Percentiles rank a stretch among this genome's conserved stretches.
phyloP scores from a whole-genome alignment of 345 rosid genomes.

The Mercurialis annua region DNA sequence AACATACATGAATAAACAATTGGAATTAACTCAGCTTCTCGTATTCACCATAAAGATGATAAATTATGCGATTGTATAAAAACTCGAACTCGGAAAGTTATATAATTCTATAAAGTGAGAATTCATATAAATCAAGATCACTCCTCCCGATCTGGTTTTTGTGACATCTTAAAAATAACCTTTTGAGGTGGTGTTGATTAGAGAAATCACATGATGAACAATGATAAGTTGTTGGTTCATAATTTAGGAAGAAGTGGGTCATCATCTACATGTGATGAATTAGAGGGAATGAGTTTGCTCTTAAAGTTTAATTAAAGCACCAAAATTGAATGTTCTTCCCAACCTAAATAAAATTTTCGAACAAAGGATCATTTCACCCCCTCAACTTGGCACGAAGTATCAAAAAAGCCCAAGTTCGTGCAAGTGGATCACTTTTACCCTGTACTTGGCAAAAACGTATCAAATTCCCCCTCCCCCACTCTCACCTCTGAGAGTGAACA shows the following conservation, averaged over 20 bases:
- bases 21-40: too few relatives aligned
- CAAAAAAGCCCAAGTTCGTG: not conserved
- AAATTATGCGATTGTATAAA: too few relatives aligned
- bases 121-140: too few relatives aligned
- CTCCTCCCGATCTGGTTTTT: too few relatives aligned
- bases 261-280: slow-evolving; percentile 11
- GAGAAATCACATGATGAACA: not conserved
- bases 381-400: not conserved
- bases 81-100: too few relatives aligned
- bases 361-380: not conserved
- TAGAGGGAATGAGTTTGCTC: not conserved
- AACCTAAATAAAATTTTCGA: not conserved
- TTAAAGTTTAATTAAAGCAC: not conserved
- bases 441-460: too few relatives aligned
- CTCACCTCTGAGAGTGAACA: too few relatives aligned
- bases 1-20: too few relatives aligned
- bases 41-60: too few relatives aligned
- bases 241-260: not conserved
- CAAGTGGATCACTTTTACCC: too few relatives aligned
- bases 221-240: not conserved
- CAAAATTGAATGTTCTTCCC: not conserved
- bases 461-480: too few relatives aligned
- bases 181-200: not conserved
- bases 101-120: too few relatives aligned
- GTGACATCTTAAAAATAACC: not conserved